phyloP scores from a whole-genome alignment of 805 yeast genomes.

The Komagataella kurtzmanii region DNA sequence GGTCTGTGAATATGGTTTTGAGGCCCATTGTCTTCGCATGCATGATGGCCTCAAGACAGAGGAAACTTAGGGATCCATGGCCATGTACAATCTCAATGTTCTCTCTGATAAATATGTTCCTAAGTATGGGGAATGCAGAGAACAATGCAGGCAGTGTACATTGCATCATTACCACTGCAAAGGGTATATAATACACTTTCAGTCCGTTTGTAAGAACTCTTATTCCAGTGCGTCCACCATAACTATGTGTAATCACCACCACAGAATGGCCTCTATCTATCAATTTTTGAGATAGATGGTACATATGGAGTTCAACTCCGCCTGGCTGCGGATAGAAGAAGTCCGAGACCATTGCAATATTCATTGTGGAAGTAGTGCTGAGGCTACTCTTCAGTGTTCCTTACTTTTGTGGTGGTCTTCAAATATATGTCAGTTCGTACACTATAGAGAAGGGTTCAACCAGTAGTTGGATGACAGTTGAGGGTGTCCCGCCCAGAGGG shows the following conservation, averaged over 20 bases:
- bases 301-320: conserved; percentile 92
- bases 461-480: not conserved
- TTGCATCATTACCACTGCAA: conserved; percentile 65
- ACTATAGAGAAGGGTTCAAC: not conserved
- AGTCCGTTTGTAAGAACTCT: conserved; percentile 79
- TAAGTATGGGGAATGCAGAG: conserved; percentile 69
- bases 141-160: conserved; percentile 84
- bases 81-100: conserved; percentile 84
- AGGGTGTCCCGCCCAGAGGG: not conserved
- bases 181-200: conserved; percentile 86
- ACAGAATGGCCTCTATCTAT: conserved; percentile 78
- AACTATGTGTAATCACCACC: conserved; percentile 77
- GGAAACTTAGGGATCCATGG: conserved; percentile 78
- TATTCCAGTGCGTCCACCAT: conserved; percentile 72
- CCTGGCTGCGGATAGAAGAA: conserved; percentile 98
- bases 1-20: conserved; percentile 88
- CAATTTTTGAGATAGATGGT: conserved; percentile 77
- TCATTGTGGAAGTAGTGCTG: not conserved
- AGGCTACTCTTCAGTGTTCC: not conserved
- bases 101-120: conserved; percentile 82
- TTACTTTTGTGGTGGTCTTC: not conserved
- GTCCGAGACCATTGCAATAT: conserved; percentile 67
- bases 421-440: not conserved
- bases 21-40: conserved; percentile 92
- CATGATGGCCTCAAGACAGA: conserved; percentile 84